A percentile compares a stretch with the other conserved stretches of the same genome.
Evolutionary conservation across 2,329 filamentous ascomycete species (phyloP).

Genomic region (Cladobotryum mycophilum): DNA sequence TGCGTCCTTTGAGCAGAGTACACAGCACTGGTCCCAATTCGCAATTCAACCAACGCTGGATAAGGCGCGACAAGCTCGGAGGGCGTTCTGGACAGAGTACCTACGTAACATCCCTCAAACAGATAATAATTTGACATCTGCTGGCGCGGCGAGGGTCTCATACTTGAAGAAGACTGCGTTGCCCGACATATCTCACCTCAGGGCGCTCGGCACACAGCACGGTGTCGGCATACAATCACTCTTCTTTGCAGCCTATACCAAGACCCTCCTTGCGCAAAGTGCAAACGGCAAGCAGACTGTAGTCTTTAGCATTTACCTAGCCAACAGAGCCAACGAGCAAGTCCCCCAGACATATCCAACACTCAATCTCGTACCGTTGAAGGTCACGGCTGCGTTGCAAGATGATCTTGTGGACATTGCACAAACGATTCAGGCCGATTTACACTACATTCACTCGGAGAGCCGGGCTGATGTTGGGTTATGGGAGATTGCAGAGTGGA

Average conservation of each 20-base stretch:
- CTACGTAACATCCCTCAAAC: conserved; percentile 18
- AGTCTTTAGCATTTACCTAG: conserved; percentile 74
- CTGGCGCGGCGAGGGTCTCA: conserved; percentile 15
- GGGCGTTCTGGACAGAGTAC: conserved; percentile 38
- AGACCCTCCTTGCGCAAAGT: conserved; percentile 26
- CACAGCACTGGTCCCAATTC: conserved; percentile 23
- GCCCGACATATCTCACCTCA: conserved; percentile 26
- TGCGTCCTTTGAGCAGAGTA: not conserved
- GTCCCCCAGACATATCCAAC: conserved; percentile 56
- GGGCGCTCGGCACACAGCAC: conserved; percentile 33
- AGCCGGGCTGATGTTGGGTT: conserved; percentile 54
- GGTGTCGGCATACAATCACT: conserved; percentile 67
- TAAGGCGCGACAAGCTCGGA: conserved; percentile 14
- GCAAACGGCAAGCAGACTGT: conserved; percentile 24
- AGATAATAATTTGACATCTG: not conserved
- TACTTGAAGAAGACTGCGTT: conserved; percentile 45
- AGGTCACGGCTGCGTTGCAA: conserved; percentile 34
- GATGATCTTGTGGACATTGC: conserved; percentile 46
- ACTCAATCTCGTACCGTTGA: conserved; percentile 70
- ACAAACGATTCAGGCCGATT: conserved; percentile 57
- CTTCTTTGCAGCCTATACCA: conserved; percentile 67
- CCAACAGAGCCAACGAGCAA: conserved; percentile 58
- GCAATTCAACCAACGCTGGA: conserved; percentile 10
- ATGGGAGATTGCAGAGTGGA: conserved; percentile 70
- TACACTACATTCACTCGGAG: conserved; percentile 51